These are phyloP conservation scores for Populus pruinosa DNA, from an alignment of 345 rosid species.

Conservation along the genomic window DNA sequence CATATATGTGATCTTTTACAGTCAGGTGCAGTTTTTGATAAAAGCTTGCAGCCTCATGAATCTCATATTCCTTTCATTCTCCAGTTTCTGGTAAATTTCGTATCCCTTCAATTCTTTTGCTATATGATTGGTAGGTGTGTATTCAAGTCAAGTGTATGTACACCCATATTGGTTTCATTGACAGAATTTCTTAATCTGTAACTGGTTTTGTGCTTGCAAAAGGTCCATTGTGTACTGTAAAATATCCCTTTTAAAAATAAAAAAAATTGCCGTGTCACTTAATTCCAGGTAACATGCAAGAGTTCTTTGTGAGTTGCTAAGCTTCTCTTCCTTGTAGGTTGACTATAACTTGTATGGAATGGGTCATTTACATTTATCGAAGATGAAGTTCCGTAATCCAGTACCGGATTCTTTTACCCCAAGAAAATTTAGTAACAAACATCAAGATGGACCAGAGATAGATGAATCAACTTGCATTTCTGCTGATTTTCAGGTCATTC, in stretches of 20 bases:
- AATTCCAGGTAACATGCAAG: not conserved
- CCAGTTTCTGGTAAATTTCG: conserved; percentile 69
- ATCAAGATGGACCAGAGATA: conserved; percentile 28
- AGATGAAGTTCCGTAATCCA: conserved; percentile 80
- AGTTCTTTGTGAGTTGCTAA: not conserved
- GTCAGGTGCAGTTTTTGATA: conserved; percentile 75
- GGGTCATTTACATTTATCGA: conserved; percentile 82
- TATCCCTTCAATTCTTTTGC: not conserved
- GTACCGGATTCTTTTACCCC: conserved; percentile 49
- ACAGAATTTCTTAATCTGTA: not conserved
- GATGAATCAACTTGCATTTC: conserved; percentile 24
- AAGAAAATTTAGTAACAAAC: conserved; percentile 34
- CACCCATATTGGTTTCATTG: not conserved
- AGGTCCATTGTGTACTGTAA: not conserved
- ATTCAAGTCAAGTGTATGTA: not conserved
- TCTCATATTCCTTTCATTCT: conserved; percentile 89
- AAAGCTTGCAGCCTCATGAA: conserved; percentile 85
- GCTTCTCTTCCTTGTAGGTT: conserved; percentile 43
- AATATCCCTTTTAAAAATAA: not conserved
- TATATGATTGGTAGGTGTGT: not conserved
- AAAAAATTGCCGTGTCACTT: not conserved
- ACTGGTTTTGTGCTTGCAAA: not conserved
- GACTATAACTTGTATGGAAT: conserved; percentile 93
- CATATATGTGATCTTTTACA: conserved; percentile 23
- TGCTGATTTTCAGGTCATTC: conserved; percentile 47